Evolutionary conservation across 345 rosid genomes (phyloP).

Genomic region (Salix suchowensis): DNA sequence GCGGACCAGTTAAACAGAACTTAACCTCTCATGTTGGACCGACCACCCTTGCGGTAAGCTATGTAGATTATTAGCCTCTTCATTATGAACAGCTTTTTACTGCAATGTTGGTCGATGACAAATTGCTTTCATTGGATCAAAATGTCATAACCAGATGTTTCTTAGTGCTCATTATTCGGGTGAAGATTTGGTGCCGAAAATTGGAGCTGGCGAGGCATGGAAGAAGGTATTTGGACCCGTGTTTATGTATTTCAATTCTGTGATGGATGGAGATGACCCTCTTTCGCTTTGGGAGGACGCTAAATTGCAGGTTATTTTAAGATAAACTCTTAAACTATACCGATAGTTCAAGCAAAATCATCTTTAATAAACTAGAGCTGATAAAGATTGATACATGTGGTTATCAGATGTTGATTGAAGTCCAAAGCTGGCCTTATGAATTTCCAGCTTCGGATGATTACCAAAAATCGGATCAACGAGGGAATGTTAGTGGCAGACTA

Average conservation of each 20-base stretch:
- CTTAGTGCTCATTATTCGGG: constrained; percentile 16
- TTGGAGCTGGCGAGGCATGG: constrained; percentile 17
- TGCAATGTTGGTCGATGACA: no score
- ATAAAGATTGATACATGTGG: not conserved
- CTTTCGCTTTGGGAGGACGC: constrained; percentile 18
- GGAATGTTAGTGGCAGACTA: constrained; percentile 19
- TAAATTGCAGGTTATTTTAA: constrained; percentile 8
- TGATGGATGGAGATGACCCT: constrained; percentile 1
- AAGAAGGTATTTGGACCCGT: constrained; percentile 20
- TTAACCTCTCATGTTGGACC: constrained; percentile 23
- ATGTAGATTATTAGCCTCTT: not conserved
- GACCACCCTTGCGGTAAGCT: constrained; percentile 12
- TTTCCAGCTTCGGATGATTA: constrained; percentile 29
- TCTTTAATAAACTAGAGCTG: not conserved
- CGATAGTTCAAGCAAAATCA: not conserved
- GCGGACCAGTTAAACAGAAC: constrained; percentile 20
- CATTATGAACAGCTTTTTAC: not conserved
- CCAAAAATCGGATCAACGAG: constrained; percentile 14
- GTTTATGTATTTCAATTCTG: constrained; percentile 16
- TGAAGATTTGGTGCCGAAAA: constrained; percentile 15
- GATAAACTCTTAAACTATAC: not conserved
- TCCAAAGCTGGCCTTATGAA: constrained; percentile 25
- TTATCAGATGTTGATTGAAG: constrained; percentile 18
- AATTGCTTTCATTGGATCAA: not conserved
- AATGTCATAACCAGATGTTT: constrained; percentile 8